Conservation (phyloP, 2,329 filamentous ascomycete genomes). For the Claviceps sp. region DNA sequence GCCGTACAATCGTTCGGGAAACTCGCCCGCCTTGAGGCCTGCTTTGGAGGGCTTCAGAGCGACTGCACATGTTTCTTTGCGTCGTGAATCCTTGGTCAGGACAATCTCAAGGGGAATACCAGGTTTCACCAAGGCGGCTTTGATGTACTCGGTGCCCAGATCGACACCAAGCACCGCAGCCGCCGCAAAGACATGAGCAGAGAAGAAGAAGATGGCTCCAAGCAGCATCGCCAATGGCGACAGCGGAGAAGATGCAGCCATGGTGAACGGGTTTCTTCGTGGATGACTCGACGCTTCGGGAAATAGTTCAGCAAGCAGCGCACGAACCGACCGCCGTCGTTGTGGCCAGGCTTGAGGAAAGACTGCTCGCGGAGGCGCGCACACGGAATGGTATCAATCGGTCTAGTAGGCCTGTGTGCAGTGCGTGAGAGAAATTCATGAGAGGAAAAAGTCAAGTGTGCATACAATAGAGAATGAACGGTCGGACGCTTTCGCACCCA, state of each 20-base stretch:
- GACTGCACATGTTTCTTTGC: slow-evolving; percentile 84
- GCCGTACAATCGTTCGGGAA: slow-evolving; percentile 84
- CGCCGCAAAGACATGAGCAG: slow-evolving; percentile 35
- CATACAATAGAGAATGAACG: neutral
- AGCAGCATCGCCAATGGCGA: slow-evolving; percentile 26
- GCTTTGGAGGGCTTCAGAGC: slow-evolving; percentile 79
- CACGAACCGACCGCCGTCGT: neutral
- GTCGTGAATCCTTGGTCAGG: slow-evolving; percentile 91
- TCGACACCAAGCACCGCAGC: slow-evolving; percentile 83
- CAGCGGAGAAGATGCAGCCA: slow-evolving; percentile 20
- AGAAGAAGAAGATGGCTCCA: slow-evolving; percentile 22
- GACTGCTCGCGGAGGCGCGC: neutral
- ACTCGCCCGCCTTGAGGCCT: slow-evolving; percentile 48
- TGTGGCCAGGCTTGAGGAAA: neutral
- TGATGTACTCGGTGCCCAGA: slow-evolving; percentile 92
- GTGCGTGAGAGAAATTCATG: neutral
- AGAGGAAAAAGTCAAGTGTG: slow-evolving; percentile 2
- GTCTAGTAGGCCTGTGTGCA: neutral
- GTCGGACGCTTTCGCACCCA: neutral
- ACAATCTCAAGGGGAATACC: slow-evolving; percentile 96
- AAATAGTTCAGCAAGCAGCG: neutral
- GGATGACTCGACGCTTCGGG: slow-evolving; percentile 1
- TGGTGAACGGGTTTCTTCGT: neutral
- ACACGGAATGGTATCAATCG: neutral
- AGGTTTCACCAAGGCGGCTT: slow-evolving; percentile 89